Evolutionary conservation across 495 filamentous ascomycete species (phyloP).

Genomic region (Schizothecium vesticola): DNA sequence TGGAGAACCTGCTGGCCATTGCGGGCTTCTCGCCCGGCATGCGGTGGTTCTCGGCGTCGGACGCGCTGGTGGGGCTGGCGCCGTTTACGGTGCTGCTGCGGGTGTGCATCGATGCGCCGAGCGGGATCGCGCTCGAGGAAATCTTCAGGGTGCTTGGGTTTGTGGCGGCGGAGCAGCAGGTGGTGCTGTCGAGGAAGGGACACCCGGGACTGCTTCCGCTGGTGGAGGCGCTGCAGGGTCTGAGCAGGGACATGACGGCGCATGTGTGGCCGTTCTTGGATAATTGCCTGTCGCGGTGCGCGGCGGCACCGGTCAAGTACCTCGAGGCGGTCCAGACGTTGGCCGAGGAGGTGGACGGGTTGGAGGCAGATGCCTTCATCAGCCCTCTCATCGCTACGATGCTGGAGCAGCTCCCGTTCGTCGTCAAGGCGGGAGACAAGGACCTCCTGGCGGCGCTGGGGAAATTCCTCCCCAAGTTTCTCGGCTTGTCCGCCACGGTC

Average conservation of each 20-base stretch:
- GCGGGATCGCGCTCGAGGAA: conserved; percentile 36
- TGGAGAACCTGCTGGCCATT: conserved; percentile 71
- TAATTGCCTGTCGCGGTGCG: conserved; percentile 66
- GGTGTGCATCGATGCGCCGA: conserved; percentile 42
- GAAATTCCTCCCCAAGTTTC: conserved; percentile 53
- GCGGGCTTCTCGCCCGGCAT: conserved; percentile 71
- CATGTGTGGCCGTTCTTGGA: conserved; percentile 64
- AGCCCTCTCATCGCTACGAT: conserved; percentile 58
- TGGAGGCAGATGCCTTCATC: conserved; percentile 2
- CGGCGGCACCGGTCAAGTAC: conserved; percentile 71
- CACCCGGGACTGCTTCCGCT: conserved; percentile 49
- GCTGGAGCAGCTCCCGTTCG: conserved; percentile 72
- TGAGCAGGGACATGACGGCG: conserved; percentile 6
- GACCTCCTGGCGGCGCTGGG: conserved; percentile 38
- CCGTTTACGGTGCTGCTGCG: conserved; percentile 61
- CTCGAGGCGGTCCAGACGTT: conserved; percentile 47
- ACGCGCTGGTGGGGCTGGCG: conserved; percentile 47
- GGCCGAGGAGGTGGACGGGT: conserved; percentile 22
- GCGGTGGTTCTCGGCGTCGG: conserved; percentile 65
- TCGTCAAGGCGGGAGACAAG: conserved; percentile 45
- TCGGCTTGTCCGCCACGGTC: conserved; percentile 31
- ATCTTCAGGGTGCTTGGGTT: conserved; percentile 43
- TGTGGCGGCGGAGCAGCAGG: conserved; percentile 47
- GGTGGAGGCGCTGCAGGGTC: conserved; percentile 41
- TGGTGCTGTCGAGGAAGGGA: conserved; percentile 35